Evolutionary conservation across 2,329 filamentous ascomycete species (phyloP).

Genomic region (Fusarium continuum): DNA sequence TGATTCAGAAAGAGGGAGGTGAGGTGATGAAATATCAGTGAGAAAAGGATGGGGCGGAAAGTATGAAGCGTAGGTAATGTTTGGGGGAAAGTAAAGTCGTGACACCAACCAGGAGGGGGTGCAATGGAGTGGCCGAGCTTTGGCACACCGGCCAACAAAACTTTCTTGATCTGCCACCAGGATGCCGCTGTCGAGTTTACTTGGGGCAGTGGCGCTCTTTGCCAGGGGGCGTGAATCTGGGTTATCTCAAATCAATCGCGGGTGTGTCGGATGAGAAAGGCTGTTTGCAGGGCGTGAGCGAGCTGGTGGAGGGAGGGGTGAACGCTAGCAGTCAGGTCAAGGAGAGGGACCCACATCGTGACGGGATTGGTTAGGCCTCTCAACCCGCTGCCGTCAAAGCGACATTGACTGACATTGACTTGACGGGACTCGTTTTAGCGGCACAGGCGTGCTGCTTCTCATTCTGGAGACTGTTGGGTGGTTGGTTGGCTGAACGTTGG

Average conservation of each 20-base stretch:
- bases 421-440: constrained; percentile 15
- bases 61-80: constrained; percentile 42
- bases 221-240: constrained; percentile 21
- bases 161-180: constrained; percentile 44
- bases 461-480: not conserved
- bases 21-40: constrained; percentile 43
- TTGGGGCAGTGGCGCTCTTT: constrained; percentile 32
- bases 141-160: constrained; percentile 30
- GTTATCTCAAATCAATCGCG: constrained; percentile 10
- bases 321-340: not conserved
- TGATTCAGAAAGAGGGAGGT: constrained; percentile 36
- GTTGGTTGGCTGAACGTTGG: constrained; percentile 30
- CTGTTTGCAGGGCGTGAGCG: not conserved
- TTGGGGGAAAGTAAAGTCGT: constrained; percentile 33
- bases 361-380: constrained; percentile 27
- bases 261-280: not conserved
- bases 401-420: constrained; percentile 17
- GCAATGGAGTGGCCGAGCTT: constrained; percentile 19
- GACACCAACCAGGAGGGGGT: constrained; percentile 9
- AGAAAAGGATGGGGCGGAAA: constrained; percentile 37
- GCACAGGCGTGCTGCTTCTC: not conserved
- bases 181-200: constrained; percentile 43
- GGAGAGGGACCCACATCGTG: not conserved
- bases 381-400: constrained; percentile 33
- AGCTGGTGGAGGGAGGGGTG: constrained; percentile 1